These are phyloP conservation scores for Coniella lustricola DNA, from an alignment of 2,329 filamentous ascomycete species.

Conservation along the genomic window DNA sequence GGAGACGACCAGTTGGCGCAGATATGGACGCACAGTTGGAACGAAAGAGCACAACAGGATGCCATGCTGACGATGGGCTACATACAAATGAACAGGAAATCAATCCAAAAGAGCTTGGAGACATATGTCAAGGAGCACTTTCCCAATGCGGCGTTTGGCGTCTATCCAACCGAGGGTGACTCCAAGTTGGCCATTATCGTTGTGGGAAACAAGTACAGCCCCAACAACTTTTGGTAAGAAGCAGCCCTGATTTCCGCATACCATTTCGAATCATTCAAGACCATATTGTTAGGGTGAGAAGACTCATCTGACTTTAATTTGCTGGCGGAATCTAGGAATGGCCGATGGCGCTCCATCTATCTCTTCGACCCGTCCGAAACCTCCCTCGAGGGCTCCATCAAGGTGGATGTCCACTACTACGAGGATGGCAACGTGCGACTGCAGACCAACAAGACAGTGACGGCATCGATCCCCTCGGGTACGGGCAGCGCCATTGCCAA, in stretches of 20 bases:
- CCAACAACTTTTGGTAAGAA: conserved; percentile 87
- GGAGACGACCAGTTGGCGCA: no score
- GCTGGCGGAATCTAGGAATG: conserved; percentile 58
- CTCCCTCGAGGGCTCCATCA: conserved; percentile 69
- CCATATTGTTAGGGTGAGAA: no score
- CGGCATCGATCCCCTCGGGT: conserved; percentile 51
- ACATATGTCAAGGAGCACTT: conserved; percentile 84
- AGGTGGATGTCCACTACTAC: conserved; percentile 98
- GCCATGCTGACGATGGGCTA: conserved; percentile 5
- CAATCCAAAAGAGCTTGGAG: conserved; percentile 69
- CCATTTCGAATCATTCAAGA: background rate
- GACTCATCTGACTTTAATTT: background rate
- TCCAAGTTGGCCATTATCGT: conserved; percentile 72
- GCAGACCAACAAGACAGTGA: conserved; percentile 74
- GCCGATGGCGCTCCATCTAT: conserved; percentile 89
- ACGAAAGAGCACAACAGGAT: no score
- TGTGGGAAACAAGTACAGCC: conserved; percentile 94
- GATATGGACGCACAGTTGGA: no score
- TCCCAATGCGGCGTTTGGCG: conserved; percentile 70
- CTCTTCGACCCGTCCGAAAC: conserved; percentile 64
- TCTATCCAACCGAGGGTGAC: conserved; percentile 73
- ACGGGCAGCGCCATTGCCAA: conserved; percentile 64
- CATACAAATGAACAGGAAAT: conserved; percentile 52
- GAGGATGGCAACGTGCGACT: conserved; percentile 97
- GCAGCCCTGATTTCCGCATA: background rate